A percentile compares a stretch with the other conserved stretches of the same genome.
phyloP scores from a whole-genome alignment of 257 asterid species.

The Solanum clarkiae region DNA sequence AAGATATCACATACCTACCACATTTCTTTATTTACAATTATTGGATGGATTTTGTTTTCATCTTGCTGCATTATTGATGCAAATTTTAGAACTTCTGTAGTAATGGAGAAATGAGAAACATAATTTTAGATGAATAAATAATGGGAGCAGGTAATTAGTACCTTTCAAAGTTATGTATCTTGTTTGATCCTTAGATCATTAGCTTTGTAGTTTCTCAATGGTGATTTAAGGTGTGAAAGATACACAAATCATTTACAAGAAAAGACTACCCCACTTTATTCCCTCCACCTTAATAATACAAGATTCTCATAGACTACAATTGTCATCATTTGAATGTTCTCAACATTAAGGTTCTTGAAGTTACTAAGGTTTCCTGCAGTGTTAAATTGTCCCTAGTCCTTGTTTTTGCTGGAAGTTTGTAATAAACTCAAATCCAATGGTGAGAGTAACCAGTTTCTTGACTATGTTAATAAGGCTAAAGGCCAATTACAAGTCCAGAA shows the following conservation, averaged over 20 bases:
- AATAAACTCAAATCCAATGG: too few species aligned
- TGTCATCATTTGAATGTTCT: conserved; percentile 39
- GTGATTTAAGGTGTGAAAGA: background rate
- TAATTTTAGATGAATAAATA: background rate
- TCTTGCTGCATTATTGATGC: background rate
- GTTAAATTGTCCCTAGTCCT: conserved; percentile 49
- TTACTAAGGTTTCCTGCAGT: conserved; percentile 39
- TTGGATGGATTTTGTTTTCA: background rate
- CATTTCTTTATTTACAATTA: background rate
- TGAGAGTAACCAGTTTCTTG: too few species aligned
- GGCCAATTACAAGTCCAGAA: too few species aligned
- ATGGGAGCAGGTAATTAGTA: background rate
- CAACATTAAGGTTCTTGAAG: conserved; percentile 45
- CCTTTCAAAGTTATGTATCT: background rate
- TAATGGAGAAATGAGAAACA: background rate
- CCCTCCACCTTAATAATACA: background rate
- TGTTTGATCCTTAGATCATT: too few species aligned
- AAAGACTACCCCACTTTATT: background rate
- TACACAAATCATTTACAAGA: background rate
- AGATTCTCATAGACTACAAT: background rate
- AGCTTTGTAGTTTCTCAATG: background rate
- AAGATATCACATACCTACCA: background rate
- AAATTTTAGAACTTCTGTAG: background rate
- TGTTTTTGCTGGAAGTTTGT: conserved; percentile 19
- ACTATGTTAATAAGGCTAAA: too few species aligned